Evolutionary conservation across 108 stramenopile species (phyloP).

Genomic region (Asterionellopsis glacialis): DNA sequence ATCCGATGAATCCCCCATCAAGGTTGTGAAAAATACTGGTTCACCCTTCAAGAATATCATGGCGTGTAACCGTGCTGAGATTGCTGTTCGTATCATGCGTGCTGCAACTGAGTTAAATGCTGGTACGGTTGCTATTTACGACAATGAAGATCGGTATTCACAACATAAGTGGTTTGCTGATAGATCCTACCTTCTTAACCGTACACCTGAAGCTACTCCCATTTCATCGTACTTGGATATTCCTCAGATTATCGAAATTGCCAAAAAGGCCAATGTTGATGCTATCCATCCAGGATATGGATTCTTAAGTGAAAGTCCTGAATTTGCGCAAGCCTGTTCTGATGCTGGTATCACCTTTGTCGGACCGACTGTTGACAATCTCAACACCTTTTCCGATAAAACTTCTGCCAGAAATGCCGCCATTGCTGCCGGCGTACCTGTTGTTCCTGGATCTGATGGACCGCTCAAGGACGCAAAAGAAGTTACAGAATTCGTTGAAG

Average conservation of each 20-base stretch:
- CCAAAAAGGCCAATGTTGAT: slow-evolving; percentile 70
- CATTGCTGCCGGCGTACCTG: slow-evolving; percentile 69
- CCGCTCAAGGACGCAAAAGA: slow-evolving; percentile 29
- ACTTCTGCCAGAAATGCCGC: slow-evolving; percentile 79
- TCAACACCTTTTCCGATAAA: slow-evolving; percentile 83
- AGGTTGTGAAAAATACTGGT: neutral
- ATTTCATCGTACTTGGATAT: slow-evolving; percentile 78
- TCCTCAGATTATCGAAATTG: slow-evolving; percentile 69
- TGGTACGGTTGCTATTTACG: slow-evolving; percentile 82
- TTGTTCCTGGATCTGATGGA: slow-evolving; percentile 85
- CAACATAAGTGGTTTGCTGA: slow-evolving; percentile 91
- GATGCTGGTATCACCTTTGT: slow-evolving; percentile 82
- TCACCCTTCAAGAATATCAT: slow-evolving; percentile 51
- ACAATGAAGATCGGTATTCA: slow-evolving; percentile 84
- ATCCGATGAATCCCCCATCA: no score
- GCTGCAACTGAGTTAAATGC: slow-evolving; percentile 84
- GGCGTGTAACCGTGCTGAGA: slow-evolving; percentile 92
- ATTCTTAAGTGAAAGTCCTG: slow-evolving; percentile 72
- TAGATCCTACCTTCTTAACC: slow-evolving; percentile 57
- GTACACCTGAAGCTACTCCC: slow-evolving; percentile 42
- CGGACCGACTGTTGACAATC: slow-evolving; percentile 79
- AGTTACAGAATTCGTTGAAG: slow-evolving; percentile 53
- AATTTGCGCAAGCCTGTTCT: slow-evolving; percentile 71
- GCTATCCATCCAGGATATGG: slow-evolving; percentile 91
- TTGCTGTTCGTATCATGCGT: slow-evolving; percentile 91